Evolutionary conservation across 345 rosid genomes (phyloP), one percentile per base, ranked within the genome.

Genomic region (Euphorbia lathyris): DNA sequence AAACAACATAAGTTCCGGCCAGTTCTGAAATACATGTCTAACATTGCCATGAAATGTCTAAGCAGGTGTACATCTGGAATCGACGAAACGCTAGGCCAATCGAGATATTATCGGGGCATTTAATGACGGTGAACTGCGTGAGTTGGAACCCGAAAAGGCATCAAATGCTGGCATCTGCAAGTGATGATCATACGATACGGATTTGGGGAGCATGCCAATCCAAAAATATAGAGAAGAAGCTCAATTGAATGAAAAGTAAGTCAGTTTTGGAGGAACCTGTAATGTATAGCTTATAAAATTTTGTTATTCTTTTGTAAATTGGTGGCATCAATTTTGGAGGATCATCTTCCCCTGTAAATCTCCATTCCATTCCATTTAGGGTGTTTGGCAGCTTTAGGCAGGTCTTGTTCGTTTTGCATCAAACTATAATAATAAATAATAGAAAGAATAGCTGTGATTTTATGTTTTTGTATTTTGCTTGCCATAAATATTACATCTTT

Each of bases 61-160:
- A 48, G 69, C 84, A 94, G 97, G 92, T 94, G 6, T 94, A 88
- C 75, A 80, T 94, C 67, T 94, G 96, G 97, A 94, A 87, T 75
- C 69, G 71, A 29, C 79, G 53, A 75, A 76, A 74, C 25, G 67
- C 82, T 0, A 78, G 58, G 65, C 97, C 94, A 3, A 83, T 94
- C 23, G 90, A 86, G 81, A 91, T 87, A 58, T 76, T 91, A 70
- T 73, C 85, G 7, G 97, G 93, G 62, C 98, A 94, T 78, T 85
- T 77, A 50, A 87, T 74, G 92, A 91, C 93, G 0, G 92, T 91
- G 50, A 94, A 91, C 76, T 84, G 87, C 51, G 98, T 94, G 60
- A 88, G 92, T 80, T 91, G 96, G 98, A 91, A 94, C 73, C 93
- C 88, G 4, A 84, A 42, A 73, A 84, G 83, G 77, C 93, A 81